Base-by-base conservation (phyloP, 2,329 filamentous ascomycete genomes). In the Apiospora saccharicola region DNA sequence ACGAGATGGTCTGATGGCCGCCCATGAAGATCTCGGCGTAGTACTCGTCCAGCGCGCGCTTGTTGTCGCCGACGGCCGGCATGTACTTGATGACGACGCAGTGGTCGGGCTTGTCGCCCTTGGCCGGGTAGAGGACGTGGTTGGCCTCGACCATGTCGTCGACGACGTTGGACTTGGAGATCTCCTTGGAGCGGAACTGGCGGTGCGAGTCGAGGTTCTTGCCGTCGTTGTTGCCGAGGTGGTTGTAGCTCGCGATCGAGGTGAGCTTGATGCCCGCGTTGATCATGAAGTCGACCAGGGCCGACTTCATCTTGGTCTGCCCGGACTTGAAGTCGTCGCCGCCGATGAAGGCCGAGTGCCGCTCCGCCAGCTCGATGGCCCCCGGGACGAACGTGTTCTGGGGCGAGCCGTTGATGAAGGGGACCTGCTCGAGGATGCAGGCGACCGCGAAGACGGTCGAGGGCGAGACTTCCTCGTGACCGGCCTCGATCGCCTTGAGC, bases 61-160 rank as follows among this genome's bases (percentile, higher is more conserved):
- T 99, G 90, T 98, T 97, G 86, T 99, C 96, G 75, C 96, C 96
- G 68, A 99, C 96, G 75, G 95, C 94, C 47, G 96, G 96, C 95
- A 99, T 98, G 88, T 99, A 99, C 90, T 99, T 99, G 91, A 99
- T 99, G 78, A 99, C 96, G 73, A 99, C 96, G 73, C 94, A 97
- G 87, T 70, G 96, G 82, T 99, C 95, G 2, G 96, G 96, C 84
- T 98, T 95, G 86, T 99, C 96, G 78, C 92, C 95, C 79, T 94
- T 87, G 84, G 92, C 91, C 57, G 57, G 57, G 88, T 99, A 99
- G 72, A 99, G 89, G 69, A 98, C 91, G 69, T 85, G 87, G 87
- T 99, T 99, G 80, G 96, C 96, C 80, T 94, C 95, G 73, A 99
- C 96, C 96, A 99, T 99, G 87, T 99, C 96, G 82, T 99, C 96